Conservation (phyloP, 306 rosid species). For the Acacia acuminata region DNA sequence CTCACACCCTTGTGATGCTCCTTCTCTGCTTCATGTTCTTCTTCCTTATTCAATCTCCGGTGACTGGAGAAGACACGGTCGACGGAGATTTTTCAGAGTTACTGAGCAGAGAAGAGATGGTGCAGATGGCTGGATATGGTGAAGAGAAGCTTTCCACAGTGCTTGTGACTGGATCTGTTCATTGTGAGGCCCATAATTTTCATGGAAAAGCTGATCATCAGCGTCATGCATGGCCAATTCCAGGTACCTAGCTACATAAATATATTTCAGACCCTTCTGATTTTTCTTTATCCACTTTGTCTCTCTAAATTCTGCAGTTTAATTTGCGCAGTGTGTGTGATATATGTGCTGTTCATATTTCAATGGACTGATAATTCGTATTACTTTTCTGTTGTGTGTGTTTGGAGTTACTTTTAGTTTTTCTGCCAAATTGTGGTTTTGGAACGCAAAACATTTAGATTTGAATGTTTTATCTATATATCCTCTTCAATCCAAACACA, state of each 20-base stretch:
- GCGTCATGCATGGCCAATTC: constrained; percentile 71
- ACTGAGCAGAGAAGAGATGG: constrained; percentile 63
- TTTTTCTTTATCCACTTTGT: background rate
- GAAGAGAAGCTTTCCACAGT: constrained; percentile 92
- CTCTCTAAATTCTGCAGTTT: background rate
- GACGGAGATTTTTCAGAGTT: constrained; percentile 34
- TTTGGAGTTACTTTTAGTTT: background rate
- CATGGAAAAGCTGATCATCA: constrained; percentile 32
- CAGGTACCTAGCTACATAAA: constrained; percentile 45
- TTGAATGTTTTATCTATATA: background rate
- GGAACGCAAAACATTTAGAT: background rate
- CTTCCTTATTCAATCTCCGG: constrained; percentile 21
- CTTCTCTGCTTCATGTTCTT: constrained; percentile 21
- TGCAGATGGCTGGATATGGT: constrained; percentile 84
- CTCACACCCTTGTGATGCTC: constrained; percentile 26
- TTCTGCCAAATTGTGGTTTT: background rate
- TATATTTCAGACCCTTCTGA: background rate
- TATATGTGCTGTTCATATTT: background rate
- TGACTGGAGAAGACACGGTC: constrained; percentile 5
- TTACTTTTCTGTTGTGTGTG: background rate
- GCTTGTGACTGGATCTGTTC: constrained; percentile 76
- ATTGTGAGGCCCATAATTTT: constrained; percentile 52
- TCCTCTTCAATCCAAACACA: background rate
- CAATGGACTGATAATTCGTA: background rate
- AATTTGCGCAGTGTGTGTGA: background rate